Evolutionary conservation across 1,139 yeast genomes (phyloP), one percentile per base, ranked within the genome.

Genomic region (Yamadazyma pseudoaaseri): DNA sequence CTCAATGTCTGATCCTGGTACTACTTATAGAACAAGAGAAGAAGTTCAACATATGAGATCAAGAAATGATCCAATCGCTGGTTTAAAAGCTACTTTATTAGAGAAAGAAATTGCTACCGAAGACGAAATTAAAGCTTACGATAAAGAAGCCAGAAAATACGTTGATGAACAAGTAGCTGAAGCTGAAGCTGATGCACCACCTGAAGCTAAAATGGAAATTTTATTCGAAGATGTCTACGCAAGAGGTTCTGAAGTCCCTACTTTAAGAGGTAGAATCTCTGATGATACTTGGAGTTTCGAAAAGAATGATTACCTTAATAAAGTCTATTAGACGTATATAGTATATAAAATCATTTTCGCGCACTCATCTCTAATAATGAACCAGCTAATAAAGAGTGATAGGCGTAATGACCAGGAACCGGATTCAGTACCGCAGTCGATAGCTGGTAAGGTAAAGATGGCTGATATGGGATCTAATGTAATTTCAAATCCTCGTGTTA

Each of bases 1-100:
- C 79, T 92, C 98, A 52, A 92, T 92, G 97, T 90, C 97, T 50
- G 97, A 92, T 69, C 97, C 97, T 56, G 97, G 97, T 77, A 92
- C 97, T 64, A 90, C 97, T 49, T 92, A 92, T 81, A 83, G 97
- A 79, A 92, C 98, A 60, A 89, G 98, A 75, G 98, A 92, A 73
- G 98, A 92, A 75, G 95, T 92, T 52, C 97, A 90, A 72, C 94
- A 92, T 76, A 90, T 92, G 97, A 85, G 98, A 76, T 87, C 97
- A 31, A 84, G 90, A 74, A 89, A 85, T 63, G 98, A 92, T 65
- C 97, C 97, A 54, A 89, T 92, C 65, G 92, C 96, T 40, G 97
- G 97, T 49, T 80, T 92, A 60, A 90, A 90, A 79, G 81, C 81
- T 56, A 84, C 80, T 42, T 73, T 92, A 53, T 65, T 90, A 55